phyloP scores from a whole-genome alignment of 345 rosid genomes.

The Aquilaria yunnanensis region DNA sequence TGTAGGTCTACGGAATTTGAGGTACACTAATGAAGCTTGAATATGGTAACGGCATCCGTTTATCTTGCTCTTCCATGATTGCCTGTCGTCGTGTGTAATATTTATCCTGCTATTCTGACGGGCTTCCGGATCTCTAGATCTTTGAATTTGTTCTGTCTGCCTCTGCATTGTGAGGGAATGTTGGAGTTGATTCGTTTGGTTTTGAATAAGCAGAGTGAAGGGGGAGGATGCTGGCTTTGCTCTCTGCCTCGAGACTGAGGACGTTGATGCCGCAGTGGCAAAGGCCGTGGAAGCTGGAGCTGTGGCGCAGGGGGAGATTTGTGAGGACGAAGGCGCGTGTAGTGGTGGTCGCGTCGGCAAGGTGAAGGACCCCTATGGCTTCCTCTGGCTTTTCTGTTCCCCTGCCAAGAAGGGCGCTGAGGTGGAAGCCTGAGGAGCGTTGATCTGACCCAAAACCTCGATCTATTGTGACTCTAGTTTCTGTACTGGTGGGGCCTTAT shows the following conservation, averaged over 20 bases:
- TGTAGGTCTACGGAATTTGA: too few species aligned
- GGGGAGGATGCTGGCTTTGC: conserved; percentile 15
- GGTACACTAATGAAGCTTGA: too few species aligned
- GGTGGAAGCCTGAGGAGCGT: conserved; percentile 42
- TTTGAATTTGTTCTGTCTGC: too few species aligned
- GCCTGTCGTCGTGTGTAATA: too few species aligned
- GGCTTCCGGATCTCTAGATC: background rate
- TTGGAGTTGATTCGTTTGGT: background rate
- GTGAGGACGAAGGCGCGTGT: conserved; percentile 40
- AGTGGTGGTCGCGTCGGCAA: conserved; percentile 49
- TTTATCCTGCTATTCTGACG: too few species aligned
- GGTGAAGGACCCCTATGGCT: conserved; percentile 81
- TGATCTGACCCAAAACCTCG: conserved; percentile 13
- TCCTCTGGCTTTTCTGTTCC: conserved; percentile 56
- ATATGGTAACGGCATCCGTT: too few species aligned
- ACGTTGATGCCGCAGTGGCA: conserved; percentile 54
- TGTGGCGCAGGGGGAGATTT: conserved; percentile 38
- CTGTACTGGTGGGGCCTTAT: background rate
- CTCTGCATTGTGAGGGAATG: too few species aligned
- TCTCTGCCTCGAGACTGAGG: conserved; percentile 56
- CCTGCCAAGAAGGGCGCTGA: conserved; percentile 29
- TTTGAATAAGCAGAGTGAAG: conserved; percentile 28
- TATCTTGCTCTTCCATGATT: too few species aligned
- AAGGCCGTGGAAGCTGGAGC: conserved; percentile 76
- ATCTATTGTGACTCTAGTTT: conserved; percentile 1